phyloP scores from a whole-genome alignment of 257 asterid genomes.

The Plectranthus barbatus region DNA sequence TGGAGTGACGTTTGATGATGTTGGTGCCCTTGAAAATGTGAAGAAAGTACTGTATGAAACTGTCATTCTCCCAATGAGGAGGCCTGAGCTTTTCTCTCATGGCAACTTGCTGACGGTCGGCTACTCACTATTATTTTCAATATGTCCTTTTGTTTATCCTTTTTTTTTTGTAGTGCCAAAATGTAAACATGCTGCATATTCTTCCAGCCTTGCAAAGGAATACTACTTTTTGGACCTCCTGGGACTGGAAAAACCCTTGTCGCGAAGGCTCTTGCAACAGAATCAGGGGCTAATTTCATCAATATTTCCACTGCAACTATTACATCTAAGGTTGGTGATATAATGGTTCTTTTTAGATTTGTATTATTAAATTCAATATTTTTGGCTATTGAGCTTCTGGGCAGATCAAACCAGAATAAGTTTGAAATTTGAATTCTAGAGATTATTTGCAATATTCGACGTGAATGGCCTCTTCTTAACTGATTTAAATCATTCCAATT shows the following conservation, averaged over 20 bases:
- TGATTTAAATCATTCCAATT: neutral
- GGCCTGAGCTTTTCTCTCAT: conserved; percentile 71
- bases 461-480: too few species aligned
- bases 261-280: neutral
- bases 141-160: neutral
- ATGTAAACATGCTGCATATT: neutral
- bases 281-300: neutral
- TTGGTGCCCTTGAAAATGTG: conserved; percentile 72
- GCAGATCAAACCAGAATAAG: neutral
- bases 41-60: conserved; percentile 51
- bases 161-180: neutral
- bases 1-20: conserved; percentile 60
- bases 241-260: conserved; percentile 91
- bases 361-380: too few species aligned
- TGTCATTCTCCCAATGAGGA: conserved; percentile 49
- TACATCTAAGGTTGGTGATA: neutral
- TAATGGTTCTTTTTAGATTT: neutral
- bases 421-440: neutral
- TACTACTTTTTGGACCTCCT: conserved; percentile 95
- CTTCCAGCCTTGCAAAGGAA: conserved; percentile 63
- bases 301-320: neutral
- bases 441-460: too few species aligned
- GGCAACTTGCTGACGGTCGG: conserved; percentile 59
- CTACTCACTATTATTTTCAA: neutral
- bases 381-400: neutral